Percentiles rank a stretch among this genome's conserved stretches.
These are phyloP conservation scores for Anisogramma anomala DNA, from an alignment of 2,329 filamentous ascomycete genomes.

Conservation along the genomic window DNA sequence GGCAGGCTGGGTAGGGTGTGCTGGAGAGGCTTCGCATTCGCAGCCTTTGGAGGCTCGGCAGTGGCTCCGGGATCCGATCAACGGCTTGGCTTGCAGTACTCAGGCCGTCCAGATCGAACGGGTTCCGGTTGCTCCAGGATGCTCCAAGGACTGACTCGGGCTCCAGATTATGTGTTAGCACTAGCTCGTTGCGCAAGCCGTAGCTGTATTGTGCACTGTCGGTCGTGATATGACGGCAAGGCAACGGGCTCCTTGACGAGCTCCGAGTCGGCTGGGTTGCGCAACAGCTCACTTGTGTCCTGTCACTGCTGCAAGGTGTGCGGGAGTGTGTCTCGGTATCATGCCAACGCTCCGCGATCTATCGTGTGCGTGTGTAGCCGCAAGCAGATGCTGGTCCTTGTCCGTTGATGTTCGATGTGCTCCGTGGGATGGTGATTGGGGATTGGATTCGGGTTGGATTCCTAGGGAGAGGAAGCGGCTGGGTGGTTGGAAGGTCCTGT, in stretches of 20 bases:
- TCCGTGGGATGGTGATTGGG: too few relatives aligned
- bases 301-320: slow-evolving; percentile 1
- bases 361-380: background rate
- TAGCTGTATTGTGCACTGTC: background rate
- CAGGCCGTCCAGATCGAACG: slow-evolving; percentile 4
- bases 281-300: slow-evolving; percentile 5
- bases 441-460: too few relatives aligned
- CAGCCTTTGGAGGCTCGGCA: too few relatives aligned
- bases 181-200: slow-evolving; percentile 6
- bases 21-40: background rate
- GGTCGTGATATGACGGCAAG: slow-evolving; percentile 10
- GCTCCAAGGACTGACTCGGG: slow-evolving; percentile 3
- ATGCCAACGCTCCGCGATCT: slow-evolving; percentile 2
- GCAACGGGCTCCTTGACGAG: slow-evolving; percentile 11
- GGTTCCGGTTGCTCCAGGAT: slow-evolving; percentile 3
- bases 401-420: too few relatives aligned
- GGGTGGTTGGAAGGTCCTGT: too few relatives aligned
- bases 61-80: background rate
- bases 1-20: background rate
- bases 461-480: too few relatives aligned
- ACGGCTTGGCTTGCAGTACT: slow-evolving; percentile 14
- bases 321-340: background rate
- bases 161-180: slow-evolving; percentile 8
- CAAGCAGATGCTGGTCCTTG: background rate
- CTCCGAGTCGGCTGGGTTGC: slow-evolving; percentile 4